phyloP scores from a whole-genome alignment of 805 yeast species.

The Saturnispora zaruensis region DNA sequence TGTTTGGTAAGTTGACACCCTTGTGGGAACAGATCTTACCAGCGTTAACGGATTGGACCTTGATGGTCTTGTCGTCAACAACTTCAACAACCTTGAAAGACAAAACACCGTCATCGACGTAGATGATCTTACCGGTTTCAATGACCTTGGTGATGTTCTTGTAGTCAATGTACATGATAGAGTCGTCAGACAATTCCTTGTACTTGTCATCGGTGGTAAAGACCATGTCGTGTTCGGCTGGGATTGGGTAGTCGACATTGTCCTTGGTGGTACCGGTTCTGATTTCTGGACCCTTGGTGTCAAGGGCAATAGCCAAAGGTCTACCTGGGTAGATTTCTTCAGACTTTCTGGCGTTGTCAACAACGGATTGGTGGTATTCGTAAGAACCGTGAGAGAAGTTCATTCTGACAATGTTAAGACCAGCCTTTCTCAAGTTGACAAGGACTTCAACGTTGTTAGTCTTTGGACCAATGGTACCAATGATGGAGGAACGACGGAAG shows the following conservation, averaged over 20 bases:
- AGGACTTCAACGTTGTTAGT: slow-evolving; percentile 83
- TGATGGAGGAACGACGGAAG: slow-evolving; percentile 90
- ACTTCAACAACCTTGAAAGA: slow-evolving; percentile 88
- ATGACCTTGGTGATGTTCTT: slow-evolving; percentile 94
- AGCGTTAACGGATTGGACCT: slow-evolving; percentile 83
- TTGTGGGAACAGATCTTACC: slow-evolving; percentile 96
- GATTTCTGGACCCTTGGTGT: slow-evolving; percentile 99
- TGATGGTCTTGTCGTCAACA: slow-evolving; percentile 69
- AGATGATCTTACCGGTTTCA: slow-evolving; percentile 78
- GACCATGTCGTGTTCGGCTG: slow-evolving; percentile 81
- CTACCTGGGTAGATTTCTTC: slow-evolving; percentile 87
- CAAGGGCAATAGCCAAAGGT: slow-evolving; percentile 96
- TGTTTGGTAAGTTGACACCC: slow-evolving; percentile 98
- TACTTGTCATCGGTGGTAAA: slow-evolving; percentile 86
- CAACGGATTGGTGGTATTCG: slow-evolving; percentile 94
- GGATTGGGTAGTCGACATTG: slow-evolving; percentile 73
- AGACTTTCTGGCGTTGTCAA: slow-evolving; percentile 94
- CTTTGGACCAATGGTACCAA: slow-evolving; percentile 98
- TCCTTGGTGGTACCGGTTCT: slow-evolving; percentile 93
- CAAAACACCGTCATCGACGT: slow-evolving; percentile 95
- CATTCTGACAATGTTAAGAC: slow-evolving; percentile 96
- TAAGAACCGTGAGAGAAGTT: slow-evolving; percentile 98
- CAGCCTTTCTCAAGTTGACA: slow-evolving; percentile 88
- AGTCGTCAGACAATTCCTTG: slow-evolving; percentile 64
- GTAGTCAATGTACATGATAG: slow-evolving; percentile 86